Evolutionary conservation across 495 filamentous ascomycete species (phyloP).

Genomic region (Melanomma pulvis-pyrius): DNA sequence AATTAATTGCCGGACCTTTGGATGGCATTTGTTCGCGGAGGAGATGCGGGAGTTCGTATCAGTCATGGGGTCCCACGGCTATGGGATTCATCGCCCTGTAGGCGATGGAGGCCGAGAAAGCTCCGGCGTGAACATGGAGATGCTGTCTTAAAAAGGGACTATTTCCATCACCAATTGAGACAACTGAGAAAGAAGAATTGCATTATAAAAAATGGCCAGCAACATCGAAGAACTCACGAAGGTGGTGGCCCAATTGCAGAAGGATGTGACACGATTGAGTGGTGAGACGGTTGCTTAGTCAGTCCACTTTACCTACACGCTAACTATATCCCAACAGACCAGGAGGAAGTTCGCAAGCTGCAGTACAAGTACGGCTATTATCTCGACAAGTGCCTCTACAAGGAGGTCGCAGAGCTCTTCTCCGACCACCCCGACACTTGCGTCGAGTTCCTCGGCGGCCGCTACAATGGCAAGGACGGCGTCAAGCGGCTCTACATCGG

Average conservation of each 20-base stretch:
- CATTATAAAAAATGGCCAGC: slow-evolving; percentile 39
- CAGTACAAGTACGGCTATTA: slow-evolving; percentile 63
- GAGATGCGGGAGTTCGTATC: slow-evolving; percentile 14
- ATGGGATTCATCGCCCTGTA: slow-evolving; percentile 3
- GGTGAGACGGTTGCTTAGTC: slow-evolving; percentile 31
- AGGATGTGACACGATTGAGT: slow-evolving; percentile 45
- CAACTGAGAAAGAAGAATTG: background rate
- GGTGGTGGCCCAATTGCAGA: slow-evolving; percentile 46
- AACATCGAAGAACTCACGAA: slow-evolving; percentile 51
- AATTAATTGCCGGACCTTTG: slow-evolving; percentile 25
- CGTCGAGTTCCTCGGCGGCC: slow-evolving; percentile 59
- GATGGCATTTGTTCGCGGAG: background rate
- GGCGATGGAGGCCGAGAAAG: background rate
- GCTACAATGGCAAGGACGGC: slow-evolving; percentile 57
- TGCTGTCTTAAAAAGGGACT: slow-evolving; percentile 10
- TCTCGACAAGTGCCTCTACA: slow-evolving; percentile 61
- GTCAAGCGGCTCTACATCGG: slow-evolving; percentile 57
- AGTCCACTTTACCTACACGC: background rate
- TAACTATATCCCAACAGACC: slow-evolving; percentile 23
- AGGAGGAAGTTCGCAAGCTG: slow-evolving; percentile 54
- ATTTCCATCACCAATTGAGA: background rate
- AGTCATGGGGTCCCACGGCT: slow-evolving; percentile 11
- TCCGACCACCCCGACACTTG: slow-evolving; percentile 58
- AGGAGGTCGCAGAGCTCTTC: slow-evolving; percentile 57
- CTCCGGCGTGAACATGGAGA: slow-evolving; percentile 2